Evolutionary conservation across 2,329 filamentous ascomycete species (phyloP), one percentile per base, ranked within the genome.

Genomic region (Cryphonectria parasitica): DNA sequence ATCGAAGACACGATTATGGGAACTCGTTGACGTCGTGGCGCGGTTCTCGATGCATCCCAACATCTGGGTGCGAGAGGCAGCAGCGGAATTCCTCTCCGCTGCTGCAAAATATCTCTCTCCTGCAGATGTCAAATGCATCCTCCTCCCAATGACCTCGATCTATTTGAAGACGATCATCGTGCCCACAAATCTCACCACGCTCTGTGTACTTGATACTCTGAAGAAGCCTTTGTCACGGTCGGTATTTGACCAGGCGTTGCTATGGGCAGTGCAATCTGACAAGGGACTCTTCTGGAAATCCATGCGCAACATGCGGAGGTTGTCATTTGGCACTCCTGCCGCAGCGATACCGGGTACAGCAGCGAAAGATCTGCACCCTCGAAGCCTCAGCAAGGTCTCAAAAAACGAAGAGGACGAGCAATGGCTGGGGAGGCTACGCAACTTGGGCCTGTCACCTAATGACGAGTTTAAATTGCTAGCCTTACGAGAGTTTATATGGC

Each of bases 41-140:
- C 89, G 94, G 3, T 97, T 98, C 76, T 91, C 95, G 17, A 91
- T 97, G 84, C 96, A 99, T 78, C 96, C 96, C 0, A 98, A 97
- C 75, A 84, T 93, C 11, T 99, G 96, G 95, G 95, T 99, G 67
- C 89, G 95, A 52, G 95, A 98, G 81, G 93, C 95, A 13, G 91
- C 95, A 2, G 88, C 92, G 10, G 90, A 95, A 73, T 97, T 98
- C 75, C 84, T 98, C 52, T 89, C 93, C 3, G 89, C 92, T 69
- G 89, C 93, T 0, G 91, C 92, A 1, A 90, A 86, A 70, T 94
- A 91, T 76, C 80, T 98, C 22, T 92, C 93, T 0, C 83, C 88
- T 31, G 94, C 95, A 3, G 95, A 98, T 78, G 88, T 91, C 54
- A 90, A 92, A 76, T 97, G 95, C 73, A 92, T 97, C 72, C 83